Base-by-base conservation (phyloP, 2,329 filamentous ascomycete species). In the Metarhizium brunneum region DNA sequence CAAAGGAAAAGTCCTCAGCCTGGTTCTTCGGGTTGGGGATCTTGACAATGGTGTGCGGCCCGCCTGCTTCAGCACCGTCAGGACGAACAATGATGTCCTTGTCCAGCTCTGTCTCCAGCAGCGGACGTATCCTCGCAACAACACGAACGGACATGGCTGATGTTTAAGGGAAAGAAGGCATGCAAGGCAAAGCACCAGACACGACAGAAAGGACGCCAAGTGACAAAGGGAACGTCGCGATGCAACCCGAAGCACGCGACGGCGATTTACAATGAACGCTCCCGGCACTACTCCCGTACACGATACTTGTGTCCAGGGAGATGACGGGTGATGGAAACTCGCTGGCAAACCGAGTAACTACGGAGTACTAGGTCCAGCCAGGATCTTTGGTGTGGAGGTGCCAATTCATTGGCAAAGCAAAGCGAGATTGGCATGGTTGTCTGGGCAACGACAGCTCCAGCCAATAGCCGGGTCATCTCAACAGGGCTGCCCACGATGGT, bases 1-100 rank as follows among this genome's bases (percentile, higher is more conserved):
- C 84, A 69, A 97, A 99, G 54, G 88, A 91, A 72, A 92, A 97
- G 66, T 92, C 88, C 72, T 97, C 92, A 25, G 81, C 77, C 61
- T 90, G 88, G 66, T 96, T 96, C 76, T 94, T 96, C 0, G 92
- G 92, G 67, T 91, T 96, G 3, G 92, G 92, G 65, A 97, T 95
- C 69, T 88, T 87, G 66, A 97, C 84, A 35, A 95, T 74, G 30
- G 79, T 85, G 59, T 81, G 83, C 20, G 84, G 78, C 61, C 78
- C 80, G 61, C 80, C 81, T 50, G 81, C 74, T 53, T 85, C 81
- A 56, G 77, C 80, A 59, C 79, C 82, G 50, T 85, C 85, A 8
- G 84, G 81, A 51, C 75, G 77, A 62, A 97, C 86, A 63, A 97
- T 96, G 58, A 89, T 81, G 74, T 97, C 92, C 71, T 87, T 87